phyloP scores from a whole-genome alignment of 352 stramenopile species.

The Globisporangium barbulae region DNA sequence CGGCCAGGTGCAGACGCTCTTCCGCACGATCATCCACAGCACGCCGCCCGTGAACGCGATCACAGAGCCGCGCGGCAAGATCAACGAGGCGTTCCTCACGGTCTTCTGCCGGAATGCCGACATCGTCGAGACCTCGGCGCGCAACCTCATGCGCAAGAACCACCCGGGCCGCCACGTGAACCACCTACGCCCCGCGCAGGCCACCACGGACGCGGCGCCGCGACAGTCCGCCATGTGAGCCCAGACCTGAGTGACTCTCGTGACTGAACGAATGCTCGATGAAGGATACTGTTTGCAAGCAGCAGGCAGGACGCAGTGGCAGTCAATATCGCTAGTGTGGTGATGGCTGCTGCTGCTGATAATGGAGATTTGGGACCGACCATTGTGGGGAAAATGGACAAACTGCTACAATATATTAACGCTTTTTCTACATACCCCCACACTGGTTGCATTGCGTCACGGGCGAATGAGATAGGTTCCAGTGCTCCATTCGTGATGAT shows the following conservation, averaged over 20 bases:
- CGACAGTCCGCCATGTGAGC: background rate
- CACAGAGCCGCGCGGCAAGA: constrained; percentile 60
- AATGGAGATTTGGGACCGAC: background rate
- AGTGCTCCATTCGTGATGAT: background rate
- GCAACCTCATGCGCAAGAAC: constrained; percentile 54
- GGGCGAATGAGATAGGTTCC: no score
- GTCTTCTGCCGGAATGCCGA: constrained; percentile 76
- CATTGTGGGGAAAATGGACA: background rate
- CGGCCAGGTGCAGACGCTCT: constrained; percentile 46
- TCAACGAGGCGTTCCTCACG: constrained; percentile 78
- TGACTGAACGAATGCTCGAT: no score
- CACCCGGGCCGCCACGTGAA: constrained; percentile 28
- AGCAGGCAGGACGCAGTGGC: no score
- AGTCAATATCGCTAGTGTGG: no score
- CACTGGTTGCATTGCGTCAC: background rate
- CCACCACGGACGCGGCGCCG: background rate
- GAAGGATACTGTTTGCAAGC: no score
- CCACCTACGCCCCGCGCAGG: background rate
- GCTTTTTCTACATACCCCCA: background rate
- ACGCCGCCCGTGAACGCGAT: constrained; percentile 62
- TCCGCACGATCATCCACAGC: constrained; percentile 68
- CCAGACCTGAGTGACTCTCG: background rate
- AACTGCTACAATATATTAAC: constrained; percentile 4
- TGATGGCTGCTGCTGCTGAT: background rate
- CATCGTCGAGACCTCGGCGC: constrained; percentile 61